phyloP scores from a whole-genome alignment of 1,284 basidiomycete species.

The Irpex sp. region DNA sequence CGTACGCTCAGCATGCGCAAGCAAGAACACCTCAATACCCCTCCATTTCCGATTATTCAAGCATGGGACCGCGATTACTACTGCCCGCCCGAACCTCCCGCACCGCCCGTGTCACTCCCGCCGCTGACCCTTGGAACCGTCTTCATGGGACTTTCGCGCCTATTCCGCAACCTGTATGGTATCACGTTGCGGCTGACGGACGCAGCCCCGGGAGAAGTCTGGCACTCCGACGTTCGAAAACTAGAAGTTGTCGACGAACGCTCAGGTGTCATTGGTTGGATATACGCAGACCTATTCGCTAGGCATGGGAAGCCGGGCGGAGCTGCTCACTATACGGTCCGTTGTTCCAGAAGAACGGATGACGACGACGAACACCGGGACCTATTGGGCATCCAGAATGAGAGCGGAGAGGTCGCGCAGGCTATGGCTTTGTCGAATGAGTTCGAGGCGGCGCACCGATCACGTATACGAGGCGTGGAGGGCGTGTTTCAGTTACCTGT shows the following conservation, averaged over 20 bases:
- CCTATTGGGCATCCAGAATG: slow-evolving; percentile 37
- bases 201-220: slow-evolving; percentile 76
- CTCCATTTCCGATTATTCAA: slow-evolving; percentile 64
- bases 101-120: slow-evolving; percentile 67
- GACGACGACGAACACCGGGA: slow-evolving; percentile 83
- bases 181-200: slow-evolving; percentile 74
- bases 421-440: slow-evolving; percentile 42
- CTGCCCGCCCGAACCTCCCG: slow-evolving; percentile 71
- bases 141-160: slow-evolving; percentile 81
- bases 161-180: slow-evolving; percentile 87
- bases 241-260: slow-evolving; percentile 90
- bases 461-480: slow-evolving; percentile 52
- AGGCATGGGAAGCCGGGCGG: slow-evolving; percentile 85
- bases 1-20: slow-evolving; percentile 71
- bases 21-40: slow-evolving; percentile 57
- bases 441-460: slow-evolving; percentile 61
- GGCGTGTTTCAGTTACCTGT: slow-evolving; percentile 87
- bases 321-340: slow-evolving; percentile 96
- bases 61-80: slow-evolving; percentile 96
- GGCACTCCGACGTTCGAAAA: slow-evolving; percentile 88
- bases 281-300: slow-evolving; percentile 92
- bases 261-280: slow-evolving; percentile 85
- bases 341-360: slow-evolving; percentile 90
- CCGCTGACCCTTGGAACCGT: slow-evolving; percentile 80
- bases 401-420: slow-evolving; percentile 25